These are phyloP conservation scores for Rhodomyrtus tomentosa DNA, from an alignment of 345 rosid genomes.

Conservation along the genomic window DNA sequence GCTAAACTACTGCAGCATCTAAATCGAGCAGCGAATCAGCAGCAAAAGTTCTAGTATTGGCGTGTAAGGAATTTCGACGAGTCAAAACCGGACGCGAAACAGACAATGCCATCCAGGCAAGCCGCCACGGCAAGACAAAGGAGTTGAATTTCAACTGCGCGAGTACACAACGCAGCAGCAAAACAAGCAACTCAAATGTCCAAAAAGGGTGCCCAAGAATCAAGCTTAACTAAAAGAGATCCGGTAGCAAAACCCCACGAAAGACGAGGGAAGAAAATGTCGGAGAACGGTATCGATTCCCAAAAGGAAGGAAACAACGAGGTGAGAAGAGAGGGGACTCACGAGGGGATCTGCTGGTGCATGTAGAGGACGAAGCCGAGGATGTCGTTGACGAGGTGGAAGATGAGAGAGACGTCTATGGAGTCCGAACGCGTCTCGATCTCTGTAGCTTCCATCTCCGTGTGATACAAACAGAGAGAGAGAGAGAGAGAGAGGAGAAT, in stretches of 20 bases:
- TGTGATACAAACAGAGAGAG: neutral
- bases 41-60: neutral
- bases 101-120: neutral
- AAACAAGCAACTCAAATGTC: neutral
- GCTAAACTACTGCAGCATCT: neutral
- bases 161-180: too few relatives aligned
- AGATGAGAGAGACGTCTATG: conserved; percentile 34
- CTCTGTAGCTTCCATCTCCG: conserved; percentile 24
- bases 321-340: conserved; percentile 3
- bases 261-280: neutral
- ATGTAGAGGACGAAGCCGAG: conserved; percentile 76
- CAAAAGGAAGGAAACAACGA: neutral
- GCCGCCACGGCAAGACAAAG: neutral
- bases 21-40: neutral
- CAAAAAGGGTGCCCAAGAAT: neutral
- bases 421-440: conserved; percentile 33
- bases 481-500: neutral
- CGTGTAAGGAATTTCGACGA: neutral
- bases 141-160: too few relatives aligned
- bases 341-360: conserved; percentile 98
- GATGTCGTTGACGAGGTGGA: conserved; percentile 53
- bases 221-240: neutral
- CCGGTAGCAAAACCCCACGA: neutral
- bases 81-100: neutral
- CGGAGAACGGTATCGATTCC: neutral